Percentiles rank a stretch among this genome's conserved stretches.
phyloP scores from a whole-genome alignment of 208 protist genomes.

The Porcisia hertigi region DNA sequence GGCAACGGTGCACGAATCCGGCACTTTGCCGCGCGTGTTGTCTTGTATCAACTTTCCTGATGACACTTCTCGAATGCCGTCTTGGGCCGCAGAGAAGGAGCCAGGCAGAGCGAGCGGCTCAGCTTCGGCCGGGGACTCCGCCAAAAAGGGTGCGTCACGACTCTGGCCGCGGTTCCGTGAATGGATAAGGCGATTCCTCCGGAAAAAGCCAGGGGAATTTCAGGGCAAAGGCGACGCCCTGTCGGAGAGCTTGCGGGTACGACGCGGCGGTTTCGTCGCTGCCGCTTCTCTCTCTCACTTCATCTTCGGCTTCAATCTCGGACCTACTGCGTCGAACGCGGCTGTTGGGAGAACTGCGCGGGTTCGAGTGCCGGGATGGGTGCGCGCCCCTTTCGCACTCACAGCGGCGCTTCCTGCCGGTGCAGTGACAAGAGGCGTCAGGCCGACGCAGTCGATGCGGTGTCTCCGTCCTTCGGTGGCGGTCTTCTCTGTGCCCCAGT shows the following conservation, averaged over 20 bases:
- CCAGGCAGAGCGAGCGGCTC: neutral
- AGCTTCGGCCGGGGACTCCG: neutral
- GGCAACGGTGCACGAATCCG: neutral
- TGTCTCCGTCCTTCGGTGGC: neutral
- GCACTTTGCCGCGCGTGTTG: neutral
- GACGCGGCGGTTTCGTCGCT: neutral
- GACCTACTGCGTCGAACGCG: neutral
- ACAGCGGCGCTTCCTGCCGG: slow-evolving; percentile 4
- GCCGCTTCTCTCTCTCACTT: neutral
- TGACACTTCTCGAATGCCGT: neutral
- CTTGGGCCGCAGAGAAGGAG: neutral
- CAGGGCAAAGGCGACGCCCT: neutral
- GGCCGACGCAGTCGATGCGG: slow-evolving; percentile 8
- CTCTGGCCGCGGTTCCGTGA: neutral
- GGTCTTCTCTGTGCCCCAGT: neutral
- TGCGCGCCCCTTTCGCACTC: slow-evolving; percentile 19
- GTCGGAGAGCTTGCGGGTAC: neutral
- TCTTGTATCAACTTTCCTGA: neutral
- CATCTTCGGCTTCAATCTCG: neutral
- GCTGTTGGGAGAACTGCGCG: neutral
- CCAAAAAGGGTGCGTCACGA: neutral
- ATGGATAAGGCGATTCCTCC: neutral
- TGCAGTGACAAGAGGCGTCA: neutral
- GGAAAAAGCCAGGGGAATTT: neutral
- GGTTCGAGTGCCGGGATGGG: slow-evolving; percentile 16